Base-by-base conservation (phyloP, 78 protist genomes). In the Tieghemostelium lacteum region DNA sequence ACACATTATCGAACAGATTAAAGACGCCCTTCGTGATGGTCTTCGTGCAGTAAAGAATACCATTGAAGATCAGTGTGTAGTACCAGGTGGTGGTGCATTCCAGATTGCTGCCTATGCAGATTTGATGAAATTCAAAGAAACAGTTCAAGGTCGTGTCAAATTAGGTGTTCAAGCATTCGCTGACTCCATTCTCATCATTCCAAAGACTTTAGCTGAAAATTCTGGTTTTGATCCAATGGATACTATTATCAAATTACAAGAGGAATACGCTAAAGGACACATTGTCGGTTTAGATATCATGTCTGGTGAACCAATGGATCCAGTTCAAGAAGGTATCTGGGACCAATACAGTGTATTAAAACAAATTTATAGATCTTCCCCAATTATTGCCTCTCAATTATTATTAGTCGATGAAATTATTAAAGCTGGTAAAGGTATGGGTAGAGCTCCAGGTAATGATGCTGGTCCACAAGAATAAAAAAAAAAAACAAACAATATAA, bases 1-100 rank as follows among this genome's bases (percentile, higher is more conserved):
- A 77, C 98, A 98, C 96, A 96, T 97, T 33, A 95, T 99, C 89
- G 96, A 73, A 2, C 99, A 98, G 94, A 92, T 97, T 91, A 93
- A 98, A 95, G 99, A 99, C 3, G 99, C 99, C 65, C 86, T 98
- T 19, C 94, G 99, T 40, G 99, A 99, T 55, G 99, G 99, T 40
- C 97, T 98, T 19, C 98, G 99, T 37, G 98, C 99, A 3, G 99
- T 98, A 37, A 94, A 95, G 75, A 98, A 99, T 73, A 94, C 99
- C n/a, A 66, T 98, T 37, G 99, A 96, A 67, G 99, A 97, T 78
- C 61, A 69, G 49, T 3, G 40, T 40, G 89, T 98, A 6, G 94
- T 99, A 7, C 98, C 99, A 8, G 99, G 99, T n/a, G 99, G 99
- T 34, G 99, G 99, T 36, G 99, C 99, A 14, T 97, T 99, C 75